Conservation (phyloP, 2,329 filamentous ascomycete genomes). For the Plenodomus biglobosus region DNA sequence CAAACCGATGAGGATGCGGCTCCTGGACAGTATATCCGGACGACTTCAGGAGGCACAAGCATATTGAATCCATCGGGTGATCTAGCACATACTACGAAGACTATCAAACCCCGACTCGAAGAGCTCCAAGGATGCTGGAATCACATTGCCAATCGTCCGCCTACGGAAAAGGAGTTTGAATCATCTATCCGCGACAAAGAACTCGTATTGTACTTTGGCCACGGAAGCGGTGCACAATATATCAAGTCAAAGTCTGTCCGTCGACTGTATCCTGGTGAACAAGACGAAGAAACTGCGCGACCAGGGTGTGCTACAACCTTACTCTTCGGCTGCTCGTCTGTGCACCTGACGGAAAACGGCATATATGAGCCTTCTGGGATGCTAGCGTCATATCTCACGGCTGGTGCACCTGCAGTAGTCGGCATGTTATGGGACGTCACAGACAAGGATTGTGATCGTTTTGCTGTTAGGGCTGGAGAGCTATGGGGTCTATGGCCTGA, state of each 20-base stretch:
- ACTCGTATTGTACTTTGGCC: conserved; percentile 89
- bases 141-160: conserved; percentile 66
- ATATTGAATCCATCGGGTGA: conserved; percentile 90
- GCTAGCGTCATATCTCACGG: conserved; percentile 87
- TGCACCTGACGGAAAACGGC: conserved; percentile 75
- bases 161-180: conserved; percentile 77
- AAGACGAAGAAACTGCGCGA: conserved; percentile 15
- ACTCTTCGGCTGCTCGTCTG: conserved; percentile 93
- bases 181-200: conserved; percentile 65
- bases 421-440: conserved; percentile 98
- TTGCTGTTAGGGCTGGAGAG: conserved; percentile 76
- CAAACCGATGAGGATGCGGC: conserved; percentile 9
- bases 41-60: conserved; percentile 63
- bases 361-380: conserved; percentile 85
- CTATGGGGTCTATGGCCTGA: conserved; percentile 75
- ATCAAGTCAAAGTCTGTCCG: conserved; percentile 83
- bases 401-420: conserved; percentile 76
- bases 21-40: conserved; percentile 53
- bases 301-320: conserved; percentile 72
- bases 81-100: conserved; percentile 74
- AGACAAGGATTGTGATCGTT: conserved; percentile 94
- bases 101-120: conserved; percentile 68
- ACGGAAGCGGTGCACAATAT: conserved; percentile 93
- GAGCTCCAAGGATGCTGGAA: conserved; percentile 60
- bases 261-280: conserved; percentile 61